Evolutionary conservation across 192 early-diverging fungal genomes (phyloP).

Genomic region (Podila clonocystis): DNA sequence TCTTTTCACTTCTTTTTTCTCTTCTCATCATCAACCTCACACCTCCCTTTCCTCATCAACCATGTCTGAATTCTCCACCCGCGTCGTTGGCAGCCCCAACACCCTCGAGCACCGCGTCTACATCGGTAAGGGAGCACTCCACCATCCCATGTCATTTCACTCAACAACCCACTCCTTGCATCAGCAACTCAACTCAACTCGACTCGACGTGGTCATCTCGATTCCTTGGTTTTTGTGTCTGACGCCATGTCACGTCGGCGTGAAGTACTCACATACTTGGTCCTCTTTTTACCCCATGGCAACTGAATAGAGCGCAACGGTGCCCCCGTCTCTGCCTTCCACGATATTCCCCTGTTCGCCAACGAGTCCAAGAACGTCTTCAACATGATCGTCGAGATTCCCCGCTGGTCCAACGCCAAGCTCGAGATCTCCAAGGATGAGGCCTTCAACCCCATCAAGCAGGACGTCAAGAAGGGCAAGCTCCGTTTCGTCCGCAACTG

Average conservation of each 20-base stretch:
- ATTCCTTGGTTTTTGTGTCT: too few species aligned
- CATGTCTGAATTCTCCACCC: slow-evolving; percentile 80
- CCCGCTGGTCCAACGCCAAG: slow-evolving; percentile 99
- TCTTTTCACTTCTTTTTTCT: slow-evolving; percentile 6
- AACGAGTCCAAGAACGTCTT: slow-evolving; percentile 90
- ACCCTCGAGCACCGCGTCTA: slow-evolving; percentile 90
- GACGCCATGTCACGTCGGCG: too few species aligned
- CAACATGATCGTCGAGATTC: slow-evolving; percentile 99
- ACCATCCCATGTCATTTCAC: too few species aligned
- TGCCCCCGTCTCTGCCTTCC: slow-evolving; percentile 92
- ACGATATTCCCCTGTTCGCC: slow-evolving; percentile 97
- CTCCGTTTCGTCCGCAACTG: slow-evolving; percentile 97
- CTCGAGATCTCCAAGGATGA: slow-evolving; percentile 98
- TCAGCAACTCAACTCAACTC: neutral
- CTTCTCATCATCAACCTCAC: slow-evolving; percentile 1
- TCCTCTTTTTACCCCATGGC: slow-evolving; percentile 10
- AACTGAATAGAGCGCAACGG: slow-evolving; percentile 78
- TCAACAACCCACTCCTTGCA: neutral
- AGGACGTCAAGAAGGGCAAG: slow-evolving; percentile 99
- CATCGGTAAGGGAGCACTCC: slow-evolving; percentile 66
- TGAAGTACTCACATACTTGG: neutral
- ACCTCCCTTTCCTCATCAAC: slow-evolving; percentile 10
- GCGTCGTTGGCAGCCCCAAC: slow-evolving; percentile 88
- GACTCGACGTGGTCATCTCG: too few species aligned
- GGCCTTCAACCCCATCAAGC: slow-evolving; percentile 97